A percentile compares a stretch with the other conserved stretches of the same genome.
Evolutionary conservation across 2,329 filamentous ascomycete genomes (phyloP).

Genomic region (Pseudocercospora pini-densiflorae): DNA sequence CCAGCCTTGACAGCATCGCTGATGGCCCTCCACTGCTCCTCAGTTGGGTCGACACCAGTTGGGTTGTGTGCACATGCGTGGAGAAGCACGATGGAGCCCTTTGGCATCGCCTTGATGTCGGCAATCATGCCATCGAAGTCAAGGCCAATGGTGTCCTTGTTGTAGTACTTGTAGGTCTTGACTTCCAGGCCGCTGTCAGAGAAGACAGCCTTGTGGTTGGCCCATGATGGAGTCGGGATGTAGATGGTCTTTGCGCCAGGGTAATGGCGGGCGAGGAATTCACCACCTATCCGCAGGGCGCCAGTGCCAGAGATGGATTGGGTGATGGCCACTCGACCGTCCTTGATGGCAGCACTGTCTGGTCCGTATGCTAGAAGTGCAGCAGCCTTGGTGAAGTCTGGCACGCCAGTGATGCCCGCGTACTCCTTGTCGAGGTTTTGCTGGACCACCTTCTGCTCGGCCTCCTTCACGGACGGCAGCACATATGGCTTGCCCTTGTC

Average conservation of each 20-base stretch:
- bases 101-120: constrained; percentile 87
- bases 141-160: constrained; percentile 97
- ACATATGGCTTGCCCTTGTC: constrained; percentile 98
- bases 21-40: constrained; percentile 91
- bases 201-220: constrained; percentile 98
- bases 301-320: constrained; percentile 99
- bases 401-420: constrained; percentile 94
- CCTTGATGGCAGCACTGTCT: constrained; percentile 74
- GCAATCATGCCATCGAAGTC: constrained; percentile 93
- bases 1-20: constrained; percentile 82
- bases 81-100: constrained; percentile 86
- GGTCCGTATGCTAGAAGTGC: constrained; percentile 88
- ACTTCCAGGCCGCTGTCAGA: constrained; percentile 88
- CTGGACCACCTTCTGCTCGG: constrained; percentile 83
- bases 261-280: constrained; percentile 91
- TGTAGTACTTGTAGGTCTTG: constrained; percentile 97
- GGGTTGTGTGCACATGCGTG: constrained; percentile 99
- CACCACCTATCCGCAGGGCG: constrained; percentile 90
- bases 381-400: constrained; percentile 90
- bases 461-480: constrained; percentile 86
- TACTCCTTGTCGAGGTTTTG: constrained; percentile 93
- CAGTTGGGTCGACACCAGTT: constrained; percentile 91
- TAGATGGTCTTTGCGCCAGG: constrained; percentile 93
- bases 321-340: constrained; percentile 82
- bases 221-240: constrained; percentile 95